Percentiles rank a stretch among this genome's conserved stretches.
Evolutionary conservation across 1,284 basidiomycete genomes (phyloP).

Genomic region (Inonotus obliquus): DNA sequence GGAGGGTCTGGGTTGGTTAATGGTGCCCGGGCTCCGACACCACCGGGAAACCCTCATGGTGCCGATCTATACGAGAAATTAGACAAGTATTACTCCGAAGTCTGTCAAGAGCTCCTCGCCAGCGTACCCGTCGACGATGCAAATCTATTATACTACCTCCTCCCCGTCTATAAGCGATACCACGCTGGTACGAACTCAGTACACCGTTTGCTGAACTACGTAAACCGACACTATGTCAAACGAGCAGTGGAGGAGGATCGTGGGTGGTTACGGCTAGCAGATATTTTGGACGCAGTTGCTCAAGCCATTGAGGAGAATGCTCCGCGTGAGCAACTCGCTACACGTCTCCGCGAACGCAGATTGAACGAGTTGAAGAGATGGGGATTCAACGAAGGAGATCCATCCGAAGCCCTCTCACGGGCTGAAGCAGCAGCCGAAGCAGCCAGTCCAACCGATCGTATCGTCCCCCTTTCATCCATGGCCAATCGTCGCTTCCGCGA

Average conservation of each 20-base stretch:
- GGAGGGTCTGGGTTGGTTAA: background rate
- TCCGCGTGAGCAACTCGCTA: constrained; percentile 52
- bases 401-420: constrained; percentile 41
- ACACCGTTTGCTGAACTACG: constrained; percentile 68
- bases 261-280: constrained; percentile 65
- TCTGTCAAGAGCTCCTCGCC: constrained; percentile 55
- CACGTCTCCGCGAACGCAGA: constrained; percentile 51
- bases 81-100: constrained; percentile 58
- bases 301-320: constrained; percentile 43
- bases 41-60: constrained; percentile 37
- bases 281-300: constrained; percentile 60
- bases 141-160: constrained; percentile 61
- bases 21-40: constrained; percentile 20
- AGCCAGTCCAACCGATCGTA: constrained; percentile 57
- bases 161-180: constrained; percentile 66
- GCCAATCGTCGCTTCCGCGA: constrained; percentile 65
- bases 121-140: constrained; percentile 50
- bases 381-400: constrained; percentile 54
- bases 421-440: constrained; percentile 71
- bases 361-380: constrained; percentile 61
- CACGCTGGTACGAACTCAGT: constrained; percentile 58
- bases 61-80: constrained; percentile 67
- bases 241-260: constrained; percentile 70
- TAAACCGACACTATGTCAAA: constrained; percentile 75
- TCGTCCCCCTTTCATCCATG: constrained; percentile 57